phyloP scores from a whole-genome alignment of 192 early-diverging fungal species.

The Pilaira anomala region DNA sequence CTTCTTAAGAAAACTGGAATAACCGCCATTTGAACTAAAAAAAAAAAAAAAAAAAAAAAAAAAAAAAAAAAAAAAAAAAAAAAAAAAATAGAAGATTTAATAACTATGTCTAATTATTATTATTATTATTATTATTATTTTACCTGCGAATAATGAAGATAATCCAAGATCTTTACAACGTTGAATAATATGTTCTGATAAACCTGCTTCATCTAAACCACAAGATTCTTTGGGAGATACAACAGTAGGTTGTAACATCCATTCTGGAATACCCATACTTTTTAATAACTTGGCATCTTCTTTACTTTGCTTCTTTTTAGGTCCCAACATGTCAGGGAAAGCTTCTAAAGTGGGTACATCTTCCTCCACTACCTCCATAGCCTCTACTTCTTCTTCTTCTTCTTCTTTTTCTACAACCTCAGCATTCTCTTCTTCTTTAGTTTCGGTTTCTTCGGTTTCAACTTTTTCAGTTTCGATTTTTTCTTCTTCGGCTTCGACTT shows the following conservation, averaged over 20 bases:
- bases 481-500: conserved; percentile 6
- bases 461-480: conserved; percentile 4
- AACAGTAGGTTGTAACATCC: conserved; percentile 79
- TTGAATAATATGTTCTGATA: conserved; percentile 62
- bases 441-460: conserved; percentile 10
- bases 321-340: conserved; percentile 42
- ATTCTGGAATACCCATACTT: conserved; percentile 79
- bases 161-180: conserved; percentile 65
- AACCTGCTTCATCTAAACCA: conserved; percentile 33
- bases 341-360: conserved; percentile 27
- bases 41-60: conserved; percentile 56
- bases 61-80: conserved; percentile 29
- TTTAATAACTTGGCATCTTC: conserved; percentile 44
- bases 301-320: conserved; percentile 32
- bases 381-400: conserved; percentile 16
- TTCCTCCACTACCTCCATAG: background rate
- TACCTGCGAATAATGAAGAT: conserved; percentile 72
- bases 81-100: conserved; percentile 62
- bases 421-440: background rate
- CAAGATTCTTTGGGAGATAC: conserved; percentile 54
- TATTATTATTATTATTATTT: background rate
- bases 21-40: conserved; percentile 88
- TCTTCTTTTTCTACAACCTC: conserved; percentile 31
- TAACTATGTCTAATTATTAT: background rate
- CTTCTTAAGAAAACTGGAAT: conserved; percentile 75